Conservation (phyloP, 805 yeast species). For the Wickerhamiella vanderwaltii region DNA sequence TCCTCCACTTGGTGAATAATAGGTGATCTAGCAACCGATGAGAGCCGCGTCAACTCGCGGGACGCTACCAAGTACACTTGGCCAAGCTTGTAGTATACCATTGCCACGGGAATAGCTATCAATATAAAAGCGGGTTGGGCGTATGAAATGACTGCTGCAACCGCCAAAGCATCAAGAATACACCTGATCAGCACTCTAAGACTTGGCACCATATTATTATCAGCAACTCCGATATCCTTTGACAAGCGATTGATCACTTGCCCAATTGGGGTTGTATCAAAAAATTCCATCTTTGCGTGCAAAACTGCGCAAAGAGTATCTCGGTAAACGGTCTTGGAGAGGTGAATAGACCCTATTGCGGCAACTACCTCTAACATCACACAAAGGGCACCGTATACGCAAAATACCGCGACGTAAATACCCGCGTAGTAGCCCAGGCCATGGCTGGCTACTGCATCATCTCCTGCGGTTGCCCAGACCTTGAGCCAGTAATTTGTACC, state of each 20-base stretch:
- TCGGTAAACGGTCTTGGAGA: constrained; percentile 36
- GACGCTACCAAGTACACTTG: constrained; percentile 54
- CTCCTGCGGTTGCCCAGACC: neutral
- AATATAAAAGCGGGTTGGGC: constrained; percentile 59
- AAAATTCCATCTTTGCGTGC: constrained; percentile 60
- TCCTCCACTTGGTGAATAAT: constrained; percentile 74
- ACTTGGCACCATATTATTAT: constrained; percentile 51
- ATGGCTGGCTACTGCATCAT: neutral
- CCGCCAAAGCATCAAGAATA: constrained; percentile 40
- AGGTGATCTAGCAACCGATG: constrained; percentile 58
- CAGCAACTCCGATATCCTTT: constrained; percentile 65
- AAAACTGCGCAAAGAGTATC: constrained; percentile 43
- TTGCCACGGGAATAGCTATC: constrained; percentile 41
- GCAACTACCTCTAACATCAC: constrained; percentile 44
- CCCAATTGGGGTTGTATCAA: constrained; percentile 75
- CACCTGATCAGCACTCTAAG: constrained; percentile 43
- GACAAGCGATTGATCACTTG: constrained; percentile 67
- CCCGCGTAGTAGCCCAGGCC: constrained; percentile 47
- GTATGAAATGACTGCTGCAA: constrained; percentile 43
- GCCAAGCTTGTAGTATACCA: constrained; percentile 58
- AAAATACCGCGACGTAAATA: constrained; percentile 61
- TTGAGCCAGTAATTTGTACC: neutral
- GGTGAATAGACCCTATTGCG: neutral
- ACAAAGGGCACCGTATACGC: constrained; percentile 43
- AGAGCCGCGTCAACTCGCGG: constrained; percentile 64